Evolutionary conservation across 2,329 filamentous ascomycete species (phyloP).

Genomic region (Epicoccum nigrum): DNA sequence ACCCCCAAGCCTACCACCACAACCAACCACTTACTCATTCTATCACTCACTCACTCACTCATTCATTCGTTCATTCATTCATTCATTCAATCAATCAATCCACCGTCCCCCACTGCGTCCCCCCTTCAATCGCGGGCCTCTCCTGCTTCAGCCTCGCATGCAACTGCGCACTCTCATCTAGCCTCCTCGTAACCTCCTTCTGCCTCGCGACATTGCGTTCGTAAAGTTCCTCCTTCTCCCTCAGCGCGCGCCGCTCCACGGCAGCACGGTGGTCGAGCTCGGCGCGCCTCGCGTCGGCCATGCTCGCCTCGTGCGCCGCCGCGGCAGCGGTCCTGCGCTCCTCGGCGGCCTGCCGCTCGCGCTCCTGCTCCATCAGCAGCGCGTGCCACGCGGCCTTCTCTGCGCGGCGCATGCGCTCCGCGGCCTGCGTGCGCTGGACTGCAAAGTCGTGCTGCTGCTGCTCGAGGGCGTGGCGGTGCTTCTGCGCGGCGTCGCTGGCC

Average conservation of each 20-base stretch:
- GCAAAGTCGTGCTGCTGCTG: conserved; percentile 42
- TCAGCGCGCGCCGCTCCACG: conserved; percentile 35
- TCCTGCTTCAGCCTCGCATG: conserved; percentile 39
- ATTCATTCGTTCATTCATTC: too few relatives aligned
- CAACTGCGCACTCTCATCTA: conserved; percentile 41
- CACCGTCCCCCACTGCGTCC: conserved; percentile 36
- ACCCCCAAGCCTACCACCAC: too few relatives aligned
- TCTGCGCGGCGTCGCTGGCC: conserved; percentile 25
- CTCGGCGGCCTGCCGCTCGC: conserved; percentile 33
- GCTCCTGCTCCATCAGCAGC: conserved; percentile 38
- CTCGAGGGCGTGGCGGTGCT: conserved; percentile 32
- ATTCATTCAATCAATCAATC: conserved; percentile 22
- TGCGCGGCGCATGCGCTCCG: conserved; percentile 39
- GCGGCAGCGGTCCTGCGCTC: conserved; percentile 29
- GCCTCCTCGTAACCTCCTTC: conserved; percentile 34
- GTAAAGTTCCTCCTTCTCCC: conserved; percentile 44
- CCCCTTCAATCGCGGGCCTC: conserved; percentile 36
- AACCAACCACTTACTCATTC: too few relatives aligned
- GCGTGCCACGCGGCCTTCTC: conserved; percentile 41
- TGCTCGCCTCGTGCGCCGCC: conserved; percentile 23
- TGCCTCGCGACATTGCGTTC: conserved; percentile 43
- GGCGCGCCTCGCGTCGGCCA: conserved; percentile 32
- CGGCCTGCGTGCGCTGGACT: conserved; percentile 36
- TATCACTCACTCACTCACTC: too few relatives aligned
- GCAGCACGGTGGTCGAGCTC: conserved; percentile 37